Percentiles rank a stretch among this genome's conserved stretches.
Evolutionary conservation across 1,284 basidiomycete genomes (phyloP).

Genomic region (Rhizopogon parksii): DNA sequence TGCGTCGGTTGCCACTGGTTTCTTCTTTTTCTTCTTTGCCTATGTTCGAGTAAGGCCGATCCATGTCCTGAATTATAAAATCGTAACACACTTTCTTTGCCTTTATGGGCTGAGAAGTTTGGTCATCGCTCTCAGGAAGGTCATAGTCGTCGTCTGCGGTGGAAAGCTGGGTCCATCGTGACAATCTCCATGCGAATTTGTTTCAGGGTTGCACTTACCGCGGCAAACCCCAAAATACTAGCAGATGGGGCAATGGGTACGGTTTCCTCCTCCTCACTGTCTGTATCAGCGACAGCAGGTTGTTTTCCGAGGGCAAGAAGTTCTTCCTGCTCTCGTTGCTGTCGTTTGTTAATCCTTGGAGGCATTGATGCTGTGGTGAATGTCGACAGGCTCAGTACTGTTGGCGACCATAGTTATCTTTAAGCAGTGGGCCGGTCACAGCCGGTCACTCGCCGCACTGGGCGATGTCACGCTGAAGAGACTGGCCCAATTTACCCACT

Average conservation of each 20-base stretch:
- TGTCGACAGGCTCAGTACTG: neutral
- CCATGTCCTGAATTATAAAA: neutral
- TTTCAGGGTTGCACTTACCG: constrained; percentile 35
- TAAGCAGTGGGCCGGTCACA: neutral
- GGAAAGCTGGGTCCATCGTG: constrained; percentile 26
- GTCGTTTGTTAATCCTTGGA: constrained; percentile 75
- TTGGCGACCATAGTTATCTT: neutral
- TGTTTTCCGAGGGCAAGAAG: constrained; percentile 45
- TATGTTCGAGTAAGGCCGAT: constrained; percentile 10
- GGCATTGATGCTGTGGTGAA: constrained; percentile 39
- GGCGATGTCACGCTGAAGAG: too few species aligned
- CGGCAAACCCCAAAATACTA: constrained; percentile 42
- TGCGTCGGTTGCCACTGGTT: constrained; percentile 16
- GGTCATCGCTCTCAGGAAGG: constrained; percentile 25
- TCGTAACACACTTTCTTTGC: constrained; percentile 36
- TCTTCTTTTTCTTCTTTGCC: constrained; percentile 54
- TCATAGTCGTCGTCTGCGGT: constrained; percentile 34
- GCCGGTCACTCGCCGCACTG: too few species aligned
- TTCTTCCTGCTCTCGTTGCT: constrained; percentile 79
- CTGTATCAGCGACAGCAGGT: constrained; percentile 17
- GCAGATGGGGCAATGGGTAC: constrained; percentile 15
- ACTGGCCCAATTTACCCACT: too few species aligned
- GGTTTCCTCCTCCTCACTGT: constrained; percentile 25
- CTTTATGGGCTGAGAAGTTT: constrained; percentile 28
- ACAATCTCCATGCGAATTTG: constrained; percentile 10